Base-by-base conservation (phyloP, 176 grass and related monocot genomes). In the Juncus inflexus region DNA sequence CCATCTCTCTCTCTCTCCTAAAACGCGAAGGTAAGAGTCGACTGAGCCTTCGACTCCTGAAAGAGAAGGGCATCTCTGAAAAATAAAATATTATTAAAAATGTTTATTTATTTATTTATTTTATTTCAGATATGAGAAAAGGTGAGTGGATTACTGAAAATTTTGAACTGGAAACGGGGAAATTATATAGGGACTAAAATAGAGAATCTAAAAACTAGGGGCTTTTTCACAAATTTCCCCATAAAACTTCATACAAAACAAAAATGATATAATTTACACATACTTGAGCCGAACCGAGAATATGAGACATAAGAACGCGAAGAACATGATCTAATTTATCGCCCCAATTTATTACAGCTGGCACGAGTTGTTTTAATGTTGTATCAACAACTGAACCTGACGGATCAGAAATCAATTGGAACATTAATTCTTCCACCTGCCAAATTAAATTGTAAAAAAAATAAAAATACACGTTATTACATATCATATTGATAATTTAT, bases 391-490 rank as follows among this genome's bases (percentile, higher is more conserved):
- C 92, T 7, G 58, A 74, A 60, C 85, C 82, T 42, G 92, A 97
- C 74, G 87, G 92, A 74, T 97, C 92, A 64, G 87, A 89, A 42
- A 77, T 84, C 63, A 97, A 85, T 55, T 97, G 92, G 75, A 97
- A 91, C 84, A 89, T 89, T 72, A 97, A 77, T 40, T 97, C 92
- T 77, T 97, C 87, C 72, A 97, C 92, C 87, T 96, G 85, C 59
- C 38, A 74, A 73, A 74, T 40, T 49, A 77, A 28, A 28, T 28
- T 1, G 1, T 28, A 79, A 16, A 19, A 16, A 19, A 79, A 65
- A 41, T n/a, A 66, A 58, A 59, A 63, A 77, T 39, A 84, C 13
- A 81, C 55, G 63, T 37, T 60, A n/a, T n/a, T n/a, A n/a, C n/a
- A n/a, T n/a, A n/a, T n/a, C n/a, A n/a, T n/a, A n/a, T n/a, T n/a